Evolutionary conservation across 2,329 filamentous ascomycete genomes (phyloP).

Genomic region (Byssothecium circinans): DNA sequence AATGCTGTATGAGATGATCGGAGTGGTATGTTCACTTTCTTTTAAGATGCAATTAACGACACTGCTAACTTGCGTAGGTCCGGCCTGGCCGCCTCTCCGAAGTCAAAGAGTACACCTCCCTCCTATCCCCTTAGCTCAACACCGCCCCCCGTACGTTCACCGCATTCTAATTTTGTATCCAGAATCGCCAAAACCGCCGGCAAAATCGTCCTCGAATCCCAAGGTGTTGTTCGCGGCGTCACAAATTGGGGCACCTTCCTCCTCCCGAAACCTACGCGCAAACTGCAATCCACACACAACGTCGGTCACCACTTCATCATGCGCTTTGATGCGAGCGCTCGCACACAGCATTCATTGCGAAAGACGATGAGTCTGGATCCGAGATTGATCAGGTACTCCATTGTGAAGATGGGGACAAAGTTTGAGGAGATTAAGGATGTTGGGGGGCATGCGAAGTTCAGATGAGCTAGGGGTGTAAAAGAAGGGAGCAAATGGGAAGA

Average conservation of each 20-base stretch:
- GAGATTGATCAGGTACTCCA: constrained; percentile 81
- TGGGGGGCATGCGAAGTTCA: constrained; percentile 55
- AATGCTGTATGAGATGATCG: constrained; percentile 98
- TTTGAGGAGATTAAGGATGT: constrained; percentile 64
- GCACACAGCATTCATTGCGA: constrained; percentile 73
- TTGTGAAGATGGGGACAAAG: constrained; percentile 80
- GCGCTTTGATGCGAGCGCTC: constrained; percentile 82
- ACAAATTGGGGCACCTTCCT: constrained; percentile 94
- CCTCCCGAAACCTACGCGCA: constrained; percentile 76
- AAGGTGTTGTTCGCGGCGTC: constrained; percentile 88
- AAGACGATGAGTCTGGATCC: constrained; percentile 82
- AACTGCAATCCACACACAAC: constrained; percentile 80
- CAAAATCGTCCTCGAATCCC: constrained; percentile 75
- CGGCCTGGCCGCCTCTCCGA: constrained; percentile 86
- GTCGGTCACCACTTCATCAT: constrained; percentile 96
- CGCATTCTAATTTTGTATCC: constrained; percentile 7
- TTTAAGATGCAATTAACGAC: background rate
- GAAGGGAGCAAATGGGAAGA: too few relatives aligned
- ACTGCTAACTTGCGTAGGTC: constrained; percentile 61
- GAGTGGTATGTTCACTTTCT: constrained; percentile 67
- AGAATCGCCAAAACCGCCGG: constrained; percentile 89
- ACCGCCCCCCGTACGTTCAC: constrained; percentile 6
- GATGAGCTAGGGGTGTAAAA: too few relatives aligned
- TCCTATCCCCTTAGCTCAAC: constrained; percentile 17
- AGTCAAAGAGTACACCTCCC: constrained; percentile 81